Percentiles rank a stretch among this genome's conserved stretches.
Evolutionary conservation across 208 protist genomes (phyloP).

Genomic region (Angomonas desouzai): DNA sequence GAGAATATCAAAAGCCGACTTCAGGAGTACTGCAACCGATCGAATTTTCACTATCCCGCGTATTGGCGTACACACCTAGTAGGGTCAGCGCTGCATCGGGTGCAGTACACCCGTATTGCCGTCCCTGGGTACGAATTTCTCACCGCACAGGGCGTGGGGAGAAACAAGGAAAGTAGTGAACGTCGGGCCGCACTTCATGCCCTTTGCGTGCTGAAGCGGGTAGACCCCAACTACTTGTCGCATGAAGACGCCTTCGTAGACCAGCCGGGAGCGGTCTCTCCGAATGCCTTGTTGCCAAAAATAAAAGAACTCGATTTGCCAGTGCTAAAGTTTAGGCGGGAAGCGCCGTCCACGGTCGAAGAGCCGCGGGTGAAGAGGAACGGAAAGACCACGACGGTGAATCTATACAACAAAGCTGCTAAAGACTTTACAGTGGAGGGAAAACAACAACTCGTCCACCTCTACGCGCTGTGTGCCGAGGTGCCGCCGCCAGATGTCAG

Average conservation of each 20-base stretch:
- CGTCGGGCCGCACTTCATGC: conserved; percentile 77
- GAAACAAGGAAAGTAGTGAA: conserved; percentile 47
- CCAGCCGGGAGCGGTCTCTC: not conserved
- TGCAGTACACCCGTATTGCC: conserved; percentile 46
- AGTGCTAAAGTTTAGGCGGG: not conserved
- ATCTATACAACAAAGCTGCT: not conserved
- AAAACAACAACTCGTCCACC: conserved; percentile 4
- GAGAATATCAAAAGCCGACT: conserved; percentile 37
- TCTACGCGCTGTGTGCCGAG: conserved; percentile 8
- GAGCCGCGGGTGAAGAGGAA: no score
- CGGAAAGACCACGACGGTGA: not conserved
- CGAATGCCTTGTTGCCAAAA: not conserved
- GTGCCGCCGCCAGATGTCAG: not conserved
- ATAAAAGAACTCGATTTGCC: not conserved
- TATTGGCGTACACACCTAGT: conserved; percentile 44
- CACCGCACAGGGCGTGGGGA: conserved; percentile 54
- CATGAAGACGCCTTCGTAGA: not conserved
- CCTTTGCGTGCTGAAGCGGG: conserved; percentile 53
- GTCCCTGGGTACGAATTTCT: conserved; percentile 67
- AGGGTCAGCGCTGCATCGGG: conserved; percentile 43
- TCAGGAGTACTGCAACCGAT: conserved; percentile 37
- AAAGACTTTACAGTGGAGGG: conserved; percentile 7
- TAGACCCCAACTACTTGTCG: conserved; percentile 66
- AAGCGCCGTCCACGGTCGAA: no score
- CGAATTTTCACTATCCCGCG: conserved; percentile 19